Conservation (phyloP, 768 basidiomycete species). For the Gloeostereum incarnatum region DNA sequence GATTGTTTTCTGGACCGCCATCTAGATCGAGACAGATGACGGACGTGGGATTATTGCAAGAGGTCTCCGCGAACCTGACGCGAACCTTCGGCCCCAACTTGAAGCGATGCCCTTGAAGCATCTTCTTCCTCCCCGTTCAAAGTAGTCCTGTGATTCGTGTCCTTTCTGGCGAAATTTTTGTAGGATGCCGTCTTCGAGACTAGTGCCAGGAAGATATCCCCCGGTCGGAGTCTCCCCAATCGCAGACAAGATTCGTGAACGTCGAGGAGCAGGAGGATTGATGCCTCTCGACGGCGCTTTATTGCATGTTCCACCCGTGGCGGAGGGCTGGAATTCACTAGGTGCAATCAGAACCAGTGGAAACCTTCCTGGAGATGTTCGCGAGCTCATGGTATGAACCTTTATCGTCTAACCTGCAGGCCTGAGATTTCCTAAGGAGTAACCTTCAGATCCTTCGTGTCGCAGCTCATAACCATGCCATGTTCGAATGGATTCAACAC, state of each 20-base stretch:
- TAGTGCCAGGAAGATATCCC: slow-evolving; percentile 35
- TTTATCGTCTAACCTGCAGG: not conserved
- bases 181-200: slow-evolving; percentile 21
- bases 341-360: slow-evolving; percentile 41
- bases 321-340: slow-evolving; percentile 40
- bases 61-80: too few species aligned
- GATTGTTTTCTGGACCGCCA: too few species aligned
- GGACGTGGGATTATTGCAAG: too few species aligned
- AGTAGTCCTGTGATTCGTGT: too few species aligned
- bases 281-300: slow-evolving; percentile 41
- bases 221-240: slow-evolving; percentile 29
- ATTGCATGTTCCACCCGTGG: slow-evolving; percentile 37
- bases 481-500: slow-evolving; percentile 51
- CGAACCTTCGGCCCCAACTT: too few species aligned
- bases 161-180: too few species aligned
- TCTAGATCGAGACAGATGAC: too few species aligned
- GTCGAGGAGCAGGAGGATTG: slow-evolving; percentile 38
- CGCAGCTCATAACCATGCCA: slow-evolving; percentile 38
- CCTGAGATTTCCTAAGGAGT: not conserved
- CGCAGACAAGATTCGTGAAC: slow-evolving; percentile 39
- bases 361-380: slow-evolving; percentile 33
- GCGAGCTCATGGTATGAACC: slow-evolving; percentile 39
- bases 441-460: slow-evolving; percentile 34
- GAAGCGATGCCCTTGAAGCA: too few species aligned
- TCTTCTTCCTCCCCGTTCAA: too few species aligned